Evolutionary conservation across 768 basidiomycete genomes (phyloP).

Genomic region (Psilocybe tampanensis): DNA sequence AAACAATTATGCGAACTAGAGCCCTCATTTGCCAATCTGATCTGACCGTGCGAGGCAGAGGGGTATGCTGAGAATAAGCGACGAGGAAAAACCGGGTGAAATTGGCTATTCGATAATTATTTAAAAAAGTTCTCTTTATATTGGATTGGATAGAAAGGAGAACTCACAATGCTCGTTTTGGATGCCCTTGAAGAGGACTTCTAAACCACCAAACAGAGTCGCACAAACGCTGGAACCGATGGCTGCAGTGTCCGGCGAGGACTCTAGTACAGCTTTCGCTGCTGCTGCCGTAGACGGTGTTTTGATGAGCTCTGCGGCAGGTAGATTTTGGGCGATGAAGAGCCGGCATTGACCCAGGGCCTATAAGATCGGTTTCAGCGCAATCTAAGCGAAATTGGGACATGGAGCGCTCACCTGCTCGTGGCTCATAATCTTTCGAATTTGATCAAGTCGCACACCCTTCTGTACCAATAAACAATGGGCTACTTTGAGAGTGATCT

Average conservation of each 20-base stretch:
- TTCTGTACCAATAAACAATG: slow-evolving; percentile 70
- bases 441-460: slow-evolving; percentile 56
- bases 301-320: slow-evolving; percentile 52
- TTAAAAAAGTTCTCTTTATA: background rate
- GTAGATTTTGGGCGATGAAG: slow-evolving; percentile 58
- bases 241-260: slow-evolving; percentile 58
- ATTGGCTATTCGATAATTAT: slow-evolving; percentile 47
- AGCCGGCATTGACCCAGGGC: slow-evolving; percentile 78
- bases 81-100: slow-evolving; percentile 72
- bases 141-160: background rate
- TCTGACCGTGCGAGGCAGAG: slow-evolving; percentile 17
- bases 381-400: background rate
- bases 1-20: slow-evolving; percentile 31
- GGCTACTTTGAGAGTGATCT: slow-evolving; percentile 58
- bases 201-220: slow-evolving; percentile 60
- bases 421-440: slow-evolving; percentile 70
- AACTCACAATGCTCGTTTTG: slow-evolving; percentile 58
- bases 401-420: slow-evolving; percentile 64
- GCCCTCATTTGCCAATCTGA: slow-evolving; percentile 25
- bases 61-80: slow-evolving; percentile 33
- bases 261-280: slow-evolving; percentile 50
- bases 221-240: slow-evolving; percentile 73
- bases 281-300: slow-evolving; percentile 77
- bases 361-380: slow-evolving; percentile 33
- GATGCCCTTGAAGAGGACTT: slow-evolving; percentile 61